Conservation (phyloP, 2,329 filamentous ascomycete species). For the Thielaviopsis musarum region DNA sequence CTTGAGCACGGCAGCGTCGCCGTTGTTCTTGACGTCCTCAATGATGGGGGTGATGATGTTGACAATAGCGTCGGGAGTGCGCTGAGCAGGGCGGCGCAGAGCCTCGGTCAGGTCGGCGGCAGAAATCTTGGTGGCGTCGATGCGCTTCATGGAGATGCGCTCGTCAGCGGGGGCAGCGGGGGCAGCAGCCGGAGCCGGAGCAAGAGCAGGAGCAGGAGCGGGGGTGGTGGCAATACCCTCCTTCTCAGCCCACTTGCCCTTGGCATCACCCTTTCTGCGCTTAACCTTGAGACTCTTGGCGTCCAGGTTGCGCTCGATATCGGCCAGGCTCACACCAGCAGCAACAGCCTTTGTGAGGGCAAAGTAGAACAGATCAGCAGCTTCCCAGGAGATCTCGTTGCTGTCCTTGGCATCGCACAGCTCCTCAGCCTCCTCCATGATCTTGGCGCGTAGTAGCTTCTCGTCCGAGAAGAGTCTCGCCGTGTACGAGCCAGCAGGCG, state of each 20-base stretch:
- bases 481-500: slow-evolving; percentile 83
- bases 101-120: slow-evolving; percentile 51
- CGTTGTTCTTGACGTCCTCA: slow-evolving; percentile 63
- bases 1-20: slow-evolving; percentile 74
- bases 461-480: slow-evolving; percentile 82
- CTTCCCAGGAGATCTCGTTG: slow-evolving; percentile 80
- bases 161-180: slow-evolving; percentile 24
- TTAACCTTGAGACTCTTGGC: slow-evolving; percentile 93
- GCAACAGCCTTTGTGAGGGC: slow-evolving; percentile 77
- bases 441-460: slow-evolving; percentile 81
- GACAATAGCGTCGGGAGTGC: slow-evolving; percentile 86
- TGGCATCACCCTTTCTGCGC: slow-evolving; percentile 81
- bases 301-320: slow-evolving; percentile 84
- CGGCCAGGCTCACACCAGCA: slow-evolving; percentile 68
- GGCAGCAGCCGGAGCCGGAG: slow-evolving; percentile 15
- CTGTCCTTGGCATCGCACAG: slow-evolving; percentile 72
- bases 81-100: slow-evolving; percentile 79
- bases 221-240: slow-evolving; percentile 43
- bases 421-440: slow-evolving; percentile 96
- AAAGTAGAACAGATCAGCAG: slow-evolving; percentile 92
- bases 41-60: slow-evolving; percentile 85
- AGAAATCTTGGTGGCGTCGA: slow-evolving; percentile 49
- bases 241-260: slow-evolving; percentile 80
- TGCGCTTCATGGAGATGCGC: slow-evolving; percentile 69
- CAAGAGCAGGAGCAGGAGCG: slow-evolving; percentile 17